These are phyloP conservation scores for Gossypium anomalum DNA, from an alignment of 345 rosid species.

Conservation along the genomic window DNA sequence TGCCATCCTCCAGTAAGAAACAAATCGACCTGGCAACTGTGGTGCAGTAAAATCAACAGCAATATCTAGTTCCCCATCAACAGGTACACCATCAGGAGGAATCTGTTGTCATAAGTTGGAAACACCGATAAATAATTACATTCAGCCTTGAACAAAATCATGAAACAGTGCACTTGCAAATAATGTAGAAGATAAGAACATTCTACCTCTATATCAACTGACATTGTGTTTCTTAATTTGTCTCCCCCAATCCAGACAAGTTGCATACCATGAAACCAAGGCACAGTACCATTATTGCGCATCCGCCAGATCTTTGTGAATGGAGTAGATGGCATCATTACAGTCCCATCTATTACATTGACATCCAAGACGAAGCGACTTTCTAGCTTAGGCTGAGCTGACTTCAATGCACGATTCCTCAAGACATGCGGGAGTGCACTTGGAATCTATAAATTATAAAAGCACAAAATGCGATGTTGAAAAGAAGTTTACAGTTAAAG, in stretches of 20 bases:
- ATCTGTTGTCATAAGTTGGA: constrained; percentile 50
- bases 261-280: constrained; percentile 61
- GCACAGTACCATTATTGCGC: constrained; percentile 67
- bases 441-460: constrained; percentile 22
- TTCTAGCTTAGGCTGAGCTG: constrained; percentile 49
- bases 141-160: neutral
- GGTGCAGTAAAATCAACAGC: constrained; percentile 81
- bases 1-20: constrained; percentile 90
- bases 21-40: constrained; percentile 61
- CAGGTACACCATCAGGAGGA: constrained; percentile 55
- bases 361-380: constrained; percentile 82
- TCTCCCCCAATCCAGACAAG: constrained; percentile 86
- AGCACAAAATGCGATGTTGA: neutral
- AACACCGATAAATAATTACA: neutral
- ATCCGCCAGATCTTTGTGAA: constrained; percentile 94
- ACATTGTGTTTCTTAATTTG: constrained; percentile 34
- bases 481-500: neutral
- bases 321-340: constrained; percentile 62
- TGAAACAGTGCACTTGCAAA: constrained; percentile 2
- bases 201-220: constrained; percentile 58
- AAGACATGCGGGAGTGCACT: constrained; percentile 24
- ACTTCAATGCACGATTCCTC: constrained; percentile 31
- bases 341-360: constrained; percentile 77
- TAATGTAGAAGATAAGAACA: constrained; percentile 14
- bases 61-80: constrained; percentile 63